A percentile compares a stretch with the other conserved stretches of the same genome.
Conservation (phyloP, 257 asterid species). For the Jasminum sambac region DNA sequence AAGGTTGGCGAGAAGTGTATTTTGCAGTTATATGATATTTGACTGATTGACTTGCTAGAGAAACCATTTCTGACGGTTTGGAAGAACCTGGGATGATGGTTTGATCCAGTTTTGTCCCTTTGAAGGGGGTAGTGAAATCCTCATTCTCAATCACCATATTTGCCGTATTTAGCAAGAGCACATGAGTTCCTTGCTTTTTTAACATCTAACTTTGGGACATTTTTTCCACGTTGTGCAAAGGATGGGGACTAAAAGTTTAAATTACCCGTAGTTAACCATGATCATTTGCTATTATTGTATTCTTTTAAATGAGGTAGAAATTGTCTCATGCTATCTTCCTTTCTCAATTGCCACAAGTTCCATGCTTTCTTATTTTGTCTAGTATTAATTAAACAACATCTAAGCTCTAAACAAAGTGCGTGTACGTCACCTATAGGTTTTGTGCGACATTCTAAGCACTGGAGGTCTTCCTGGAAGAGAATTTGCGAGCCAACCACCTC, state of each 20-base stretch:
- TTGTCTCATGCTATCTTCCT: too few species aligned
- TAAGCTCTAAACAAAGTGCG: constrained; percentile 22
- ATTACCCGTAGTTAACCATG: background rate
- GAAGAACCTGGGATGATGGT: background rate
- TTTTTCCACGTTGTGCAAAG: too few species aligned
- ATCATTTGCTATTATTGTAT: background rate
- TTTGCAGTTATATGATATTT: too few species aligned
- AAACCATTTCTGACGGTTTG: background rate
- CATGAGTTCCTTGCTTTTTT: constrained; percentile 11
- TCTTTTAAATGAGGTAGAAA: background rate
- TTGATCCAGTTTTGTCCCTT: background rate
- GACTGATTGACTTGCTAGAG: background rate
- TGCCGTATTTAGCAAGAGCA: constrained; percentile 1
- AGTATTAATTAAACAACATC: constrained; percentile 11
- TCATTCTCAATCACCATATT: background rate
- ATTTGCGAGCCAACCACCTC: constrained; percentile 72
- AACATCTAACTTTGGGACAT: too few species aligned
- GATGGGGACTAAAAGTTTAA: too few species aligned
- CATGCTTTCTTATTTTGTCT: constrained; percentile 6
- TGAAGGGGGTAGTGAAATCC: background rate
- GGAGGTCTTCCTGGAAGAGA: constrained; percentile 94
- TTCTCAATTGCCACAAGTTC: constrained; percentile 4
- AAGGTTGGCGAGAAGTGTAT: too few species aligned
- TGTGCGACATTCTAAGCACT: constrained; percentile 90
- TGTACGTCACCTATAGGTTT: constrained; percentile 50